phyloP scores from a whole-genome alignment of 2,329 filamentous ascomycete genomes.

The Diaporthe aspalathi region DNA sequence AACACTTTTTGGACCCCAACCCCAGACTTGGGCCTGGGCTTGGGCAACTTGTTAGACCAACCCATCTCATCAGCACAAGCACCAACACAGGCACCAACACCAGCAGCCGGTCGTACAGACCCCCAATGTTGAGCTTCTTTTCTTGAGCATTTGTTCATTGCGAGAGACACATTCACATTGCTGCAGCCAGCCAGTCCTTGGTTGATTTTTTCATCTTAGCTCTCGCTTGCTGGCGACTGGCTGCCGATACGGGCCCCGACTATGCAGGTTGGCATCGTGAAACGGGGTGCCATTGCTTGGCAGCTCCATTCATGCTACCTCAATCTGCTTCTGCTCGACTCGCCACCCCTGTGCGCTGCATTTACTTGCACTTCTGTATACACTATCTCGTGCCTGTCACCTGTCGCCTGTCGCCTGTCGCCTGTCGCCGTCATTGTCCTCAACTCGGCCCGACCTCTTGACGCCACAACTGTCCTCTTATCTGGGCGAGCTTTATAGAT shows the following conservation, averaged over 20 bases:
- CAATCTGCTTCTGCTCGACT: background rate
- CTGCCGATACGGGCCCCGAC: slow-evolving; percentile 14
- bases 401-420: no score
- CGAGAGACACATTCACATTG: no score
- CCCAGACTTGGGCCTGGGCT: no score
- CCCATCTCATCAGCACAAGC: no score
- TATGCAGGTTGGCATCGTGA: slow-evolving; percentile 19
- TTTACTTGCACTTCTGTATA: background rate
- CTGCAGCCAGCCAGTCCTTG: background rate
- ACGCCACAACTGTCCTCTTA: background rate
- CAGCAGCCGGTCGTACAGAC: background rate
- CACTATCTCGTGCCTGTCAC: no score
- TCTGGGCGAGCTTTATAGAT: background rate
- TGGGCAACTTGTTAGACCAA: no score
- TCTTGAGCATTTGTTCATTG: background rate
- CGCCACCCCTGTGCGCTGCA: background rate
- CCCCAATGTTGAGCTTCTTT: background rate
- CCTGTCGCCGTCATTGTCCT: background rate
- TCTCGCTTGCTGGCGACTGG: slow-evolving; percentile 9
- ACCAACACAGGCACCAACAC: background rate
- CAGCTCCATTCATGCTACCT: slow-evolving; percentile 20
- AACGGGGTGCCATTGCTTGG: slow-evolving; percentile 20
- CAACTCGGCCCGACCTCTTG: background rate
- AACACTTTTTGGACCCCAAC: background rate
- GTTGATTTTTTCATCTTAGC: background rate